Evolutionary conservation across 306 rosid species (phyloP).

Genomic region (Lathyrus sativus): DNA sequence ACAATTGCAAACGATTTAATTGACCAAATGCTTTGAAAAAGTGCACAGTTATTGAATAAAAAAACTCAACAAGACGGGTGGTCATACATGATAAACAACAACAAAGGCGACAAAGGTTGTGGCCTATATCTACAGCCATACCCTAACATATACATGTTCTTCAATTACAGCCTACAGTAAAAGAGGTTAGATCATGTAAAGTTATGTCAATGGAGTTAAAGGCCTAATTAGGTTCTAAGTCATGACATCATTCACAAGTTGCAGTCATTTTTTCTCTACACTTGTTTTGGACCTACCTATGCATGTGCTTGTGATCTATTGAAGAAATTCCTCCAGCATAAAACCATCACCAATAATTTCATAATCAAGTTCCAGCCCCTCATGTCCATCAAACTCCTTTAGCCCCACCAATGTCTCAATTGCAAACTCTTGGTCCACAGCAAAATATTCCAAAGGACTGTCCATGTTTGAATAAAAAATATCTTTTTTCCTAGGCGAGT

Average conservation of each 20-base stretch:
- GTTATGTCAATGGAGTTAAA: slow-evolving; percentile 22
- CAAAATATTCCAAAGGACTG: slow-evolving; percentile 35
- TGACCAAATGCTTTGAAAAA: neutral
- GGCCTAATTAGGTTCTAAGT: slow-evolving; percentile 13
- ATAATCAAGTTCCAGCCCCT: slow-evolving; percentile 54
- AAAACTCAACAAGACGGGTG: neutral
- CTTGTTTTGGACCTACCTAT: slow-evolving; percentile 2
- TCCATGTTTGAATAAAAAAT: slow-evolving; percentile 22
- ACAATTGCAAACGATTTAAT: neutral
- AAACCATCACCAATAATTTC: slow-evolving; percentile 40
- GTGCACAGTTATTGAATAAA: neutral
- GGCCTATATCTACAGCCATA: slow-evolving; percentile 24
- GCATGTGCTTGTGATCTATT: slow-evolving; percentile 12
- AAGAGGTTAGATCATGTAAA: slow-evolving; percentile 7
- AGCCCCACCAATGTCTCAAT: slow-evolving; percentile 64
- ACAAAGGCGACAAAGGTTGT: neutral
- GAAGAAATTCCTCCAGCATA: slow-evolving; percentile 36
- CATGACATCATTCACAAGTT: slow-evolving; percentile 11
- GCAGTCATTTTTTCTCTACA: slow-evolving; percentile 15
- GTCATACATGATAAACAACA: neutral
- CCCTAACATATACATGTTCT: slow-evolving; percentile 8
- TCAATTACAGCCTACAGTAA: slow-evolving; percentile 30
- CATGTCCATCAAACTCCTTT: slow-evolving; percentile 59
- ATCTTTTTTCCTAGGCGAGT: slow-evolving; percentile 48
- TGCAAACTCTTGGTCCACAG: slow-evolving; percentile 33